These are phyloP conservation scores for Trichosporon inkin DNA, from an alignment of 1,284 basidiomycete genomes.

Conservation along the genomic window DNA sequence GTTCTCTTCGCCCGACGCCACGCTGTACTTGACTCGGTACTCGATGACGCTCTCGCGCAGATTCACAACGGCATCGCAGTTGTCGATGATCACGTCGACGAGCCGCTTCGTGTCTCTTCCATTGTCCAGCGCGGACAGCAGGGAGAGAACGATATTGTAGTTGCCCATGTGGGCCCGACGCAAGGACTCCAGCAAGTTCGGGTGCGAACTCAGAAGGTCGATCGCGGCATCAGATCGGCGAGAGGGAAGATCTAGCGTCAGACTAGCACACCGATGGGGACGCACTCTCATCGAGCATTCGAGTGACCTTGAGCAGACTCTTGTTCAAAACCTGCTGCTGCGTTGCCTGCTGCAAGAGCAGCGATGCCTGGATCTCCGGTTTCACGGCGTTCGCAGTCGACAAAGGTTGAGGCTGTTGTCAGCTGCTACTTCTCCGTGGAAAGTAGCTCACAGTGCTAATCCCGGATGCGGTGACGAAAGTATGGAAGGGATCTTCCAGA, in stretches of 20 bases:
- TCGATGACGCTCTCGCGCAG: slow-evolving; percentile 81
- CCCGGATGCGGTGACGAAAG: slow-evolving; percentile 34
- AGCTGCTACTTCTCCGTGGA: background rate
- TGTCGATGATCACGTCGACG: slow-evolving; percentile 82
- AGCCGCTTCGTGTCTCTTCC: slow-evolving; percentile 76
- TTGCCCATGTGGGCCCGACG: slow-evolving; percentile 82
- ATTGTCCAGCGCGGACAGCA: slow-evolving; percentile 81
- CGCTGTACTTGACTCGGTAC: slow-evolving; percentile 76
- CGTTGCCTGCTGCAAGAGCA: slow-evolving; percentile 60
- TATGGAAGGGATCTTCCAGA: slow-evolving; percentile 66
- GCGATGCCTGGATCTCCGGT: slow-evolving; percentile 35
- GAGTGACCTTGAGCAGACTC: slow-evolving; percentile 76
- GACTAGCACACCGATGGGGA: background rate
- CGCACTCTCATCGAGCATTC: slow-evolving; percentile 63
- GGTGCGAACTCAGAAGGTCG: slow-evolving; percentile 73
- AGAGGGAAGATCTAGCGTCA: slow-evolving; percentile 44
- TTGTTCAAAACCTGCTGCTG: slow-evolving; percentile 79
- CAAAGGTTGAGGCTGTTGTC: slow-evolving; percentile 11
- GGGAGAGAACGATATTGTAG: slow-evolving; percentile 81
- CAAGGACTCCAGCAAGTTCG: slow-evolving; percentile 74
- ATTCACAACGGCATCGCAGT: slow-evolving; percentile 84
- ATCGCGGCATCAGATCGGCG: slow-evolving; percentile 62
- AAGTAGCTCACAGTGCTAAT: slow-evolving; percentile 37
- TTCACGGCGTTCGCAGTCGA: slow-evolving; percentile 13
- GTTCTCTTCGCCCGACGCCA: slow-evolving; percentile 65